phyloP scores from a whole-genome alignment of 306 rosid genomes.

The Begonia loranthoides region DNA sequence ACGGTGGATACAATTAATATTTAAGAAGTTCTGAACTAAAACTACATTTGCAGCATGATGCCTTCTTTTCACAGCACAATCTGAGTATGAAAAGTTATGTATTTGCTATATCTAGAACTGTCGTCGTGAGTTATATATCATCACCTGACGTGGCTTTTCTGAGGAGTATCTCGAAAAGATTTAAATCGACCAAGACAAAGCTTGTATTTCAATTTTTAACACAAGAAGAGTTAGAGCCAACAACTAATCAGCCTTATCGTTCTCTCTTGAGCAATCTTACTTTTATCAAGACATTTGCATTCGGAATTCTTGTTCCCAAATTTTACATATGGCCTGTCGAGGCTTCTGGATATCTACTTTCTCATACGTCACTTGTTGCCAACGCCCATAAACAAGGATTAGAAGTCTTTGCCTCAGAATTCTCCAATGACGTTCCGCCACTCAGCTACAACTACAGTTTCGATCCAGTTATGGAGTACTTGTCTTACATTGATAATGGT shows the following conservation, averaged over 20 bases:
- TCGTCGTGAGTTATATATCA: constrained; percentile 46
- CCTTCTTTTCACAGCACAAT: constrained; percentile 49
- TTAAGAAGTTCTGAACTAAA: constrained; percentile 6
- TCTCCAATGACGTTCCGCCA: constrained; percentile 41
- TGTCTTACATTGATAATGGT: constrained; percentile 55
- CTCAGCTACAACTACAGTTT: constrained; percentile 57
- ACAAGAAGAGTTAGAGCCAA: constrained; percentile 32
- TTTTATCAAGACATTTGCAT: constrained; percentile 69
- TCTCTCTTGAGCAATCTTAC: constrained; percentile 59
- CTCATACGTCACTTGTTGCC: constrained; percentile 51
- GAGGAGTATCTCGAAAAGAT: constrained; percentile 35
- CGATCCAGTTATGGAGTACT: constrained; percentile 68
- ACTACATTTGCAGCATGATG: constrained; percentile 48
- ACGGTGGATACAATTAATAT: too few relatives aligned
- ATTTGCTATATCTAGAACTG: constrained; percentile 30
- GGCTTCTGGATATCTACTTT: constrained; percentile 26
- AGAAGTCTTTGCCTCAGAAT: constrained; percentile 60
- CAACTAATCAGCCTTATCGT: constrained; percentile 60
- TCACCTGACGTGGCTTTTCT: constrained; percentile 80
- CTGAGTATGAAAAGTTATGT: constrained; percentile 54
- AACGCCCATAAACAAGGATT: constrained; percentile 74
- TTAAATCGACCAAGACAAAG: constrained; percentile 49
- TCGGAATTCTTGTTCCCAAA: constrained; percentile 78
- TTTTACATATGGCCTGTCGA: constrained; percentile 67
- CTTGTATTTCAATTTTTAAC: constrained; percentile 52